Base-by-base conservation (phyloP, 257 asterid species). In the Gardenia jasminoides region DNA sequence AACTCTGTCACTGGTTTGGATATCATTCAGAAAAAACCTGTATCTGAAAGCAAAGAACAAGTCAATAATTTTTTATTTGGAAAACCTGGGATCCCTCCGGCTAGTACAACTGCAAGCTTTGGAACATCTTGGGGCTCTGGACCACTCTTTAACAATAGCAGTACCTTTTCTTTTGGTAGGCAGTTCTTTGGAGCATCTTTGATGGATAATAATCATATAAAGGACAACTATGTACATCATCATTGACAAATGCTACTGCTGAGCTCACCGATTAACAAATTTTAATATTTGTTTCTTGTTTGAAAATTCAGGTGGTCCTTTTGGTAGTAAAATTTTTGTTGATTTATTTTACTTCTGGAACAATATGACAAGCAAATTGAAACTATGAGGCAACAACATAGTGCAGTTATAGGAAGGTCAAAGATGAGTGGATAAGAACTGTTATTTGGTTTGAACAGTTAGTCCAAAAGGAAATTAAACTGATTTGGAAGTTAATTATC, bases 131-230 rank as follows among this genome's bases (percentile, higher is more conserved):
- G 81, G 81, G 72, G 76, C 17, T 48, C 75, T 15, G 81, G 81
- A n/a, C 36, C 52, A 70, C 78, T 70, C 70, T 76, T 87, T 74
- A 82, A 69, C 72, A 87, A 76, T 68, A 69, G 64, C 30, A 7
- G 77, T 66, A 84, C 90, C 28, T 77, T 86, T 76, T 74, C 89
- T 62, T 84, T 84, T 84, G 90, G 90, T 84, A 64, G 71, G 88
- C 76, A 59, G 62, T 83, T 72, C 61, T 50, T 28, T 67, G 24
- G 31, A 67, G 28, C 56, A 6, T 58, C 10, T 36, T 80, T 22
- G 19, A 54, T 9, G 44, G 39, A 68, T 9, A 46, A 15, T 70
- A 12, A 12, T 19, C 19, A 19, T 47, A 77, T 67, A 10, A 6
- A 7, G 47, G 7, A 68, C 26, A 43, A 39, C 39, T 68, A 7